phyloP scores from a whole-genome alignment of 768 basidiomycete genomes.

The Mycena crocata region DNA sequence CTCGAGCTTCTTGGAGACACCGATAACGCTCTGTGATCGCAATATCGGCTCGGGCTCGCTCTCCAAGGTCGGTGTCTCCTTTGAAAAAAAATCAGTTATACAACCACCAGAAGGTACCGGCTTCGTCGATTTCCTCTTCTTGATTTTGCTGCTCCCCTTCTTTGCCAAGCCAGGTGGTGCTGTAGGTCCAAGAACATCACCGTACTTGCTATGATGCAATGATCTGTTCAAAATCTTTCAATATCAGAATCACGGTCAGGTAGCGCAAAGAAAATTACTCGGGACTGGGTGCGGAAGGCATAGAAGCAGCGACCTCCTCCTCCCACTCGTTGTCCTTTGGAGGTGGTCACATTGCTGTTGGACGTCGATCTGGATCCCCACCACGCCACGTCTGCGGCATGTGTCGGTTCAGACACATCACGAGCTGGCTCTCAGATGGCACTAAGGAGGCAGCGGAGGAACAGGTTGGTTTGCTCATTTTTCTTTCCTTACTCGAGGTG shows the following conservation, averaged over 20 bases:
- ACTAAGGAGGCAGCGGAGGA: no score
- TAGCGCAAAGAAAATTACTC: no score
- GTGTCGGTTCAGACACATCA: not conserved
- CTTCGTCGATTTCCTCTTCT: not conserved
- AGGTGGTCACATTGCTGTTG: not conserved
- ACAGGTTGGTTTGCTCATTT: no score
- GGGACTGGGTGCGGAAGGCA: no score
- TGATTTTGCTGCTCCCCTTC: not conserved
- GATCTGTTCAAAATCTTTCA: no score
- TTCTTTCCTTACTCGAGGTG: no score
- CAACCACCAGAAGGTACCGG: no score
- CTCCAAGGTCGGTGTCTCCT: not conserved
- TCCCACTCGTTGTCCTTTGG: not conserved
- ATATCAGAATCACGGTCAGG: no score
- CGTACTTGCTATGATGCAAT: no score
- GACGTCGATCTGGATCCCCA: not conserved
- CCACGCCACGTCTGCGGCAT: not conserved
- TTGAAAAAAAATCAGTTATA: not conserved
- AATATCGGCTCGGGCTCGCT: no score
- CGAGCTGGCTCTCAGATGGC: not conserved
- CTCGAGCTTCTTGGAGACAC: not conserved
- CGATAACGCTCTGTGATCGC: not conserved
- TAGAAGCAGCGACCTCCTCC: not conserved
- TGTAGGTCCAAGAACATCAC: not conserved
- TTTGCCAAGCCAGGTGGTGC: not conserved